Percentiles rank a stretch among this genome's conserved stretches.
Evolutionary conservation across 208 protist genomes (phyloP).

Genomic region (Crithidia expoeki): DNA sequence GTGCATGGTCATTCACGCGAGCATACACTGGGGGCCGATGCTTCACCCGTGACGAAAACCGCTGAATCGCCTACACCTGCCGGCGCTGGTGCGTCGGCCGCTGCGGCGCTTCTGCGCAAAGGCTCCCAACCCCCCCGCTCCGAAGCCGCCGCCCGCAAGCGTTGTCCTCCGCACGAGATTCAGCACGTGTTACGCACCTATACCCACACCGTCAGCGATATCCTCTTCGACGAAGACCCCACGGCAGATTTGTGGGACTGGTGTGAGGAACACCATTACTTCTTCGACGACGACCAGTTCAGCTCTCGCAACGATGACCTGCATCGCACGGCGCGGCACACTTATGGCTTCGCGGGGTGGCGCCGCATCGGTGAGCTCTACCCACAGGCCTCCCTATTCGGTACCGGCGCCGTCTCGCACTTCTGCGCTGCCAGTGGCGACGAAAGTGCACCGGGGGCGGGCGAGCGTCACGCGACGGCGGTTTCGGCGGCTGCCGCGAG

Average conservation of each 20-base stretch:
- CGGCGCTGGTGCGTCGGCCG: constrained; percentile 19
- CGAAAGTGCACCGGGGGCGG: constrained; percentile 35
- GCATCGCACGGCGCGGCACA: constrained; percentile 39
- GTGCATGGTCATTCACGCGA: not conserved
- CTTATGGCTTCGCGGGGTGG: constrained; percentile 65
- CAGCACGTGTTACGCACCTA: constrained; percentile 40
- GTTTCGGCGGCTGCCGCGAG: not conserved
- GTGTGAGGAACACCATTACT: constrained; percentile 46
- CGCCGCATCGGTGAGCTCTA: constrained; percentile 67
- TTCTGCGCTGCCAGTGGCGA: constrained; percentile 7
- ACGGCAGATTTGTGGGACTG: constrained; percentile 41
- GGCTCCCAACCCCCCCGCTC: not conserved
- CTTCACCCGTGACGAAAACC: not conserved
- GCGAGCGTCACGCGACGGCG: constrained; percentile 5
- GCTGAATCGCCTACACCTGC: not conserved
- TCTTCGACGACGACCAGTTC: constrained; percentile 84
- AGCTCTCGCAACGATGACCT: constrained; percentile 45
- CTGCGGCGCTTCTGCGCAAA: not conserved
- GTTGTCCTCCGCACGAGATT: constrained; percentile 42
- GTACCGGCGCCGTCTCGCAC: not conserved
- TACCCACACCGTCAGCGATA: constrained; percentile 37
- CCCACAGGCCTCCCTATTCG: constrained; percentile 59
- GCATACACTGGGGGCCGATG: not conserved
- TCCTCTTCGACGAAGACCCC: constrained; percentile 79
- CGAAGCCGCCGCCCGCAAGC: constrained; percentile 12